Percentiles rank a stretch among this genome's conserved stretches.
Evolutionary conservation across 805 yeast genomes (phyloP).

Genomic region (Saitoella complicata): DNA sequence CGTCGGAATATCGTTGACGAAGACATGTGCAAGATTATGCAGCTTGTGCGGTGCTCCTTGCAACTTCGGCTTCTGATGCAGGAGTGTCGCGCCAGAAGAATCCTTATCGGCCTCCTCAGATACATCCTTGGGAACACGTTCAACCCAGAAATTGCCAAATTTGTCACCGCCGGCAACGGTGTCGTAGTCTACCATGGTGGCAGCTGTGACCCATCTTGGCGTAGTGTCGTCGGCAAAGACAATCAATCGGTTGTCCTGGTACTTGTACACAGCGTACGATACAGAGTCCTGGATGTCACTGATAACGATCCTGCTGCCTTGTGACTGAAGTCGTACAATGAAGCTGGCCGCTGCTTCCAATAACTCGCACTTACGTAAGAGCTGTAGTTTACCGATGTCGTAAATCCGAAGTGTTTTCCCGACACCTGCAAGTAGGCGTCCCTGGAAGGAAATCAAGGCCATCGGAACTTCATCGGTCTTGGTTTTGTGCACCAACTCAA

Average conservation of each 20-base stretch:
- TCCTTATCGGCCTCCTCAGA: constrained; percentile 38
- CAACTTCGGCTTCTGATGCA: constrained; percentile 21
- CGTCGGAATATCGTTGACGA: constrained; percentile 54
- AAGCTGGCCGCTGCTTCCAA: constrained; percentile 28
- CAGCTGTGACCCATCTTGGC: constrained; percentile 47
- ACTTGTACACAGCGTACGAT: constrained; percentile 37
- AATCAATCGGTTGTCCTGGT: constrained; percentile 28
- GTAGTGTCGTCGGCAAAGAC: constrained; percentile 56
- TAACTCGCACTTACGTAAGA: constrained; percentile 48
- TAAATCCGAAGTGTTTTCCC: constrained; percentile 39
- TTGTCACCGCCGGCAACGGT: constrained; percentile 76
- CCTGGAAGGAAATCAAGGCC: constrained; percentile 40
- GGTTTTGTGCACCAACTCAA: constrained; percentile 47
- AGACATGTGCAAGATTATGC: constrained; percentile 38
- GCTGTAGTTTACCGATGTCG: constrained; percentile 65
- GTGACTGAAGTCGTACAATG: constrained; percentile 38
- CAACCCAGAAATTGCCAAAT: constrained; percentile 62
- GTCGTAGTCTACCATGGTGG: constrained; percentile 49
- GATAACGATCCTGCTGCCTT: constrained; percentile 44
- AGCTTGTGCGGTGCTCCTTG: constrained; percentile 44
- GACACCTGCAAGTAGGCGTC: constrained; percentile 43
- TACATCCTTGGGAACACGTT: constrained; percentile 40
- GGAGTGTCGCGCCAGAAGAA: constrained; percentile 26
- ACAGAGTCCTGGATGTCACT: constrained; percentile 63
- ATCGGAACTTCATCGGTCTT: constrained; percentile 31